Base-by-base conservation (phyloP, 2,329 filamentous ascomycete species). In the Aspergillus costaricaensis region DNA sequence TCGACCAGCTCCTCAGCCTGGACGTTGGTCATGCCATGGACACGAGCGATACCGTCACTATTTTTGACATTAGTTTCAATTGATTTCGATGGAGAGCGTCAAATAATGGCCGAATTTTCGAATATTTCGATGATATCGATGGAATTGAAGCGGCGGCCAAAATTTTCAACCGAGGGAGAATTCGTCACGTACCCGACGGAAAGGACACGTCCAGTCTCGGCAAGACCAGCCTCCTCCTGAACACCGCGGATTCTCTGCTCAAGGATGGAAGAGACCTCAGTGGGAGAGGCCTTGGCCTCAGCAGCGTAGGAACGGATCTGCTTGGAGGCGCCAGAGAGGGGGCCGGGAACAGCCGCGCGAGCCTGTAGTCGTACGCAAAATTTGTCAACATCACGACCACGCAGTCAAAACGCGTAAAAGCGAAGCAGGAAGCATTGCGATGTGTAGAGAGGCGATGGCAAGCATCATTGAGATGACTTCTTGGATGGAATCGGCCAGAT, bases 21-120 rank as follows among this genome's bases (percentile, higher is more conserved):
- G 84, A 99, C 95, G 82, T 99, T 99, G 91, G 88, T 91, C 92
- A 99, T 93, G 80, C 95, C 95, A 83, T 99, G 93, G 74, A 99
- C 94, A 93, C 95, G 94, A 81, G 95, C 95, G 79, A 99, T 99
- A 96, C 95, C 95, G 86, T 99, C 95, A 95, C 95, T 98, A 74
- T 81, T 66, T 15, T 55, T 57, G 60, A 62, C 60, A 61, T 70
- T 63, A 70, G 68, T 60, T 36, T 36, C 41, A 50, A 62, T 62
- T 52, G 47, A 36, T 47, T 5, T 14, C 12, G 44, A 17, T 51
- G 25, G 19, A 25, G 21, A 12, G n/a, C 25, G 52, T 6, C 32
- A 55, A 23, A 17, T 50, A 56, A 55, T n/a, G 44, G 23, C 50
- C 32, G 55, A 48, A 50, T 47, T 61, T 60, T 62, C 57, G 61